A percentile compares a stretch with the other conserved stretches of the same genome.
phyloP scores from a whole-genome alignment of 1,139 yeast species.

The Pichia sp. region DNA sequence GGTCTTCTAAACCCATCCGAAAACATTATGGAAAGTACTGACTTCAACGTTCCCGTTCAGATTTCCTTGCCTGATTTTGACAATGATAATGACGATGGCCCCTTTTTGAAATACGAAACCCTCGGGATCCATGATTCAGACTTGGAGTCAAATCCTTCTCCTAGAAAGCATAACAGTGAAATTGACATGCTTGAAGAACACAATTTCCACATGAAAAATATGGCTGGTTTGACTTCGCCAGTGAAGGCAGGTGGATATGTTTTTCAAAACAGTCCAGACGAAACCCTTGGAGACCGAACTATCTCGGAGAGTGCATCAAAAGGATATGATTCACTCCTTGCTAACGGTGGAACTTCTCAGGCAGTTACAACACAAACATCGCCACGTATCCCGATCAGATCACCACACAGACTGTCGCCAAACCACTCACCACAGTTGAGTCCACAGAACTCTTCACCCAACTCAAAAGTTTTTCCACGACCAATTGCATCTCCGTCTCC shows the following conservation, averaged over 20 bases:
- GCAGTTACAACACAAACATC: background rate
- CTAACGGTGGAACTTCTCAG: too few species aligned
- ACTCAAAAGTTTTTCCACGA: background rate
- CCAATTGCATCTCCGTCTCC: background rate
- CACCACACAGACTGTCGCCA: background rate
- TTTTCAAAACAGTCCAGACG: too few species aligned
- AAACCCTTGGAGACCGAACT: too few species aligned
- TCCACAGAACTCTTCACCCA: background rate
- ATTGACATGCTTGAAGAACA: background rate
- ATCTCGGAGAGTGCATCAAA: too few species aligned
- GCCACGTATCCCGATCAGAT: background rate
- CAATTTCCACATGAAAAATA: too few species aligned
- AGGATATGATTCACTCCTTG: too few species aligned
- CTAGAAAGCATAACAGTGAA: background rate
- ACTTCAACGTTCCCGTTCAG: background rate
- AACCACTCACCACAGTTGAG: too few species aligned
- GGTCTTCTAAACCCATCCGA: background rate
- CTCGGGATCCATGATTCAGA: conserved; percentile 2
- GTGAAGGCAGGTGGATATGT: too few species aligned
- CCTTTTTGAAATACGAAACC: conserved; percentile 6
- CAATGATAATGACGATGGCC: background rate
- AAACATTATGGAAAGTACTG: background rate
- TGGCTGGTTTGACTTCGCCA: background rate
- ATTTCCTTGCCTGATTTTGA: conserved; percentile 5
- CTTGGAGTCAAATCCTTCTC: background rate